phyloP scores from a whole-genome alignment of 495 filamentous ascomycete species.

The Echria macrotheca region DNA sequence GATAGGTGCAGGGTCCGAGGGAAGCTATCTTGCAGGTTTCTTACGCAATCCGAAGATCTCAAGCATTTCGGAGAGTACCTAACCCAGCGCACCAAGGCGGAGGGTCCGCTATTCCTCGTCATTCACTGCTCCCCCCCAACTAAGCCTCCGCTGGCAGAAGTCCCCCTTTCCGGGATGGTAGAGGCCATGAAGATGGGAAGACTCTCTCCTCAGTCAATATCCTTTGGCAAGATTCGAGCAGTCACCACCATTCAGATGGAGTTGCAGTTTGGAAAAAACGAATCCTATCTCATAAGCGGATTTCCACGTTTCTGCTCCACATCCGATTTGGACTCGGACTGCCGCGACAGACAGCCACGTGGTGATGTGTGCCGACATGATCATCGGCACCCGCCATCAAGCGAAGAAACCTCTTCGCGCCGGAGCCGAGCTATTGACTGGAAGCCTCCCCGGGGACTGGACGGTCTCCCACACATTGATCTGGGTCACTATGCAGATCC shows the following conservation, averaged over 20 bases:
- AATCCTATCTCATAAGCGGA: conserved; percentile 2
- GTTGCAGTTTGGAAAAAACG: not conserved
- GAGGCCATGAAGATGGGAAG: not conserved
- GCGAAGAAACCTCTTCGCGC: not conserved
- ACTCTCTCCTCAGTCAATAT: not conserved
- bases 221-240: not conserved
- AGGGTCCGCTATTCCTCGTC: not conserved
- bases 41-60: conserved; percentile 1
- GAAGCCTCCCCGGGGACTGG: not conserved
- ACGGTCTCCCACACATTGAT: conserved; percentile 1
- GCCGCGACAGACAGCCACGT: not conserved
- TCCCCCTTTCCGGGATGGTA: not conserved
- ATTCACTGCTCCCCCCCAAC: not conserved
- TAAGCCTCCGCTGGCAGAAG: not conserved
- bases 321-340: not conserved
- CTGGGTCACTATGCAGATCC: conserved; percentile 1
- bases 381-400: not conserved
- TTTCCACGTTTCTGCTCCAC: not conserved
- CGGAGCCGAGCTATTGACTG: not conserved
- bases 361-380: not conserved
- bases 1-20: not conserved
- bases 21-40: conserved; percentile 2
- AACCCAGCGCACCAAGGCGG: not conserved
- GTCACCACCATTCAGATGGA: not conserved
- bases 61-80: not conserved